These are phyloP conservation scores for Pachyrhizus erosus DNA, from an alignment of 306 rosid species.

Conservation along the genomic window DNA sequence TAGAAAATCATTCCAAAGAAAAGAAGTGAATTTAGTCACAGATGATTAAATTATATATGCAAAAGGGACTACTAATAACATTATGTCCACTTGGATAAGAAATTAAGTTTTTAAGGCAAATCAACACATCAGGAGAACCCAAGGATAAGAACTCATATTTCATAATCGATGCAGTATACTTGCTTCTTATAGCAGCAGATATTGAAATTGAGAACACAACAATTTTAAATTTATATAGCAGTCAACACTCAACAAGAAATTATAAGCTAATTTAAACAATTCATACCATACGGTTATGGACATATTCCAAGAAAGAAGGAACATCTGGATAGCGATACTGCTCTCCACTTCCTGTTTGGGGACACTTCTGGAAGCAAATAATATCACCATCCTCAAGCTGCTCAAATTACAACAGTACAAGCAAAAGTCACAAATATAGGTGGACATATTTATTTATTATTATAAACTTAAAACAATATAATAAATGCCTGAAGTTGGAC, in stretches of 20 bases:
- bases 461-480: background rate
- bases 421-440: background rate
- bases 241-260: background rate
- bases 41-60: background rate
- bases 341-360: slow-evolving; percentile 53
- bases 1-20: background rate
- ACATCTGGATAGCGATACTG: slow-evolving; percentile 75
- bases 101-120: background rate
- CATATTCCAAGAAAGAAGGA: slow-evolving; percentile 86
- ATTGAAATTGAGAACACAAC: background rate
- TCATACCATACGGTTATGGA: slow-evolving; percentile 89
- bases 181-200: background rate
- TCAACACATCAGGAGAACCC: background rate
- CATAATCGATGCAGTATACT: background rate
- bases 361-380: slow-evolving; percentile 83
- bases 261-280: background rate
- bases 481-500: background rate
- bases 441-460: background rate
- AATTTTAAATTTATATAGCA: background rate
- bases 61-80: background rate
- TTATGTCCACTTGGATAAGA: background rate
- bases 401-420: slow-evolving; percentile 33
- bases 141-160: background rate
- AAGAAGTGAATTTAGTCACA: background rate
- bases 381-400: slow-evolving; percentile 98